Conservation (phyloP, 1,284 basidiomycete species). For the Schizophyllum amplum region DNA sequence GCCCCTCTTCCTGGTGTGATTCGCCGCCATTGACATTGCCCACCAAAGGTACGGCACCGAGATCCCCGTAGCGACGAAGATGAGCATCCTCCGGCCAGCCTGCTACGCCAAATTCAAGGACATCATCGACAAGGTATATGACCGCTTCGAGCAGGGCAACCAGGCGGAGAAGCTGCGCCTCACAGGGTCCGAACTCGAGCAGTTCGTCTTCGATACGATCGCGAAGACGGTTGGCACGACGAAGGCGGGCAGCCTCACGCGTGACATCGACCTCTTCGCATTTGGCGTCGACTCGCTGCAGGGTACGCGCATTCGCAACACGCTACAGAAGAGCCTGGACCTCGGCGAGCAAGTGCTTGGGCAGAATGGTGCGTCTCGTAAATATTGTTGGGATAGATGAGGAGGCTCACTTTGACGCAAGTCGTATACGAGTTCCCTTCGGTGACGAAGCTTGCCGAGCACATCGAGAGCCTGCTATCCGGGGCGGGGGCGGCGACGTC, state of each 20-base stretch:
- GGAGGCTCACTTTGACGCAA: constrained; percentile 2
- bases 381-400: not conserved
- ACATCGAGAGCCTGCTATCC: constrained; percentile 20
- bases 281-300: constrained; percentile 52
- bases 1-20: constrained; percentile 12
- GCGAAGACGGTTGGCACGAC: constrained; percentile 24
- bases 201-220: constrained; percentile 29
- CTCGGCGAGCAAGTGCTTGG: constrained; percentile 26
- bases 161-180: constrained; percentile 22
- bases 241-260: constrained; percentile 20
- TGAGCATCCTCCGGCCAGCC: constrained; percentile 32
- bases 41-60: constrained; percentile 20
- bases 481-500: constrained; percentile 17
- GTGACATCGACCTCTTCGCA: constrained; percentile 29
- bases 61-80: constrained; percentile 40
- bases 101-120: constrained; percentile 43
- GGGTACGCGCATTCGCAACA: constrained; percentile 45
- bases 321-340: constrained; percentile 36
- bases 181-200: constrained; percentile 24
- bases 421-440: constrained; percentile 39
- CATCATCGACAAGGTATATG: constrained; percentile 39
- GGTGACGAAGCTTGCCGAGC: constrained; percentile 23
- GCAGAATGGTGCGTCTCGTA: constrained; percentile 31
- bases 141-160: constrained; percentile 29
- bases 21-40: constrained; percentile 8